A percentile compares a stretch with the other conserved stretches of the same genome.
phyloP scores from a whole-genome alignment of 371 early-diverging fungal genomes.

The Actinomortierella wolfii region DNA sequence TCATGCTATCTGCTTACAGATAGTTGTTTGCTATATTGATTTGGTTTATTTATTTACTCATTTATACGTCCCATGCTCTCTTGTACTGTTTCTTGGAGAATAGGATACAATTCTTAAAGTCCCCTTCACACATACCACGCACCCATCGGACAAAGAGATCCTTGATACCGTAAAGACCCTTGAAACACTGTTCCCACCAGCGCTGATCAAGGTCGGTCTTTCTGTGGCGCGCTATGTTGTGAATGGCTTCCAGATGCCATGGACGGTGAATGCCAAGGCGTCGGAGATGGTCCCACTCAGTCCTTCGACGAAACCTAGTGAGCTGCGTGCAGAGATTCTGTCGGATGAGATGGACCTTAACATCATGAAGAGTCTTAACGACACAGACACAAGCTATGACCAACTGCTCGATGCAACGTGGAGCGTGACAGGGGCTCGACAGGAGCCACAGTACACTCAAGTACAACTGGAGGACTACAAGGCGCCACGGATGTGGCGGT shows the following conservation, averaged over 20 bases:
- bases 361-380: background rate
- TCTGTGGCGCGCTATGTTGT: conserved; percentile 20
- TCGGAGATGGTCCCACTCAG: no score
- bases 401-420: background rate
- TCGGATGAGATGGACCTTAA: background rate
- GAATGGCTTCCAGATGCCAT: conserved; percentile 28
- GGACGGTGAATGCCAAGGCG: conserved; percentile 17
- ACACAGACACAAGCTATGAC: background rate
- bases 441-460: background rate
- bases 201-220: conserved; percentile 26
- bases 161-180: conserved; percentile 8
- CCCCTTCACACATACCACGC: no score
- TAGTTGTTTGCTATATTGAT: no score
- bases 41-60: background rate
- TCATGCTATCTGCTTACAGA: no score
- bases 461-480: conserved; percentile 9
- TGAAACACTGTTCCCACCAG: background rate
- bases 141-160: conserved; percentile 16
- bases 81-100: no score
- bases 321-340: background rate
- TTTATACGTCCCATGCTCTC: background rate
- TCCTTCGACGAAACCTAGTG: background rate
- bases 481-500: conserved; percentile 34
- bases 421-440: background rate
- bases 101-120: no score